Evolutionary conservation across 495 filamentous ascomycete species (phyloP).

Genomic region (Recurvomyces mirabilis): DNA sequence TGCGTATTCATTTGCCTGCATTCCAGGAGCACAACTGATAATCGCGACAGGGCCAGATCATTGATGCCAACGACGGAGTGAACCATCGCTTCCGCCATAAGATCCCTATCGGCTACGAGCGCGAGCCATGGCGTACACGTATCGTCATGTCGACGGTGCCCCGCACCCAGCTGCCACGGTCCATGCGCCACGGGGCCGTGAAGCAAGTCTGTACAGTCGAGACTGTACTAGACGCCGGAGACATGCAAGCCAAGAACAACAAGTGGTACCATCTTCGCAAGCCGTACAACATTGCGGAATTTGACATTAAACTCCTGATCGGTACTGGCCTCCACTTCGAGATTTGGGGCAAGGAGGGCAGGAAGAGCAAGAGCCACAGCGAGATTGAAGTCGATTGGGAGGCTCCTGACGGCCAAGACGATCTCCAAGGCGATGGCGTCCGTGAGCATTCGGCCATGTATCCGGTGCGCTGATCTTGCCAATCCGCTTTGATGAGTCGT

Average conservation of each 20-base stretch:
- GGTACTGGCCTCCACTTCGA: slow-evolving; percentile 9
- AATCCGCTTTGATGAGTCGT: no score
- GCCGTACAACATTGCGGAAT: slow-evolving; percentile 7
- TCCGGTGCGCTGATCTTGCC: no score
- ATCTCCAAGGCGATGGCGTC: no score
- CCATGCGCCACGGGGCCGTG: background rate
- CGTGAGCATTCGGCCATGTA: no score
- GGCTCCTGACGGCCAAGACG: no score
- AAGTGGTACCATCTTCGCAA: slow-evolving; percentile 7
- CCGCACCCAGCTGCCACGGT: background rate
- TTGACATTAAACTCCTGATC: slow-evolving; percentile 5
- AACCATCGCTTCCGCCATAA: background rate
- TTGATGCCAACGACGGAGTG: background rate
- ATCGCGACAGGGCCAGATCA: background rate
- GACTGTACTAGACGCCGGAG: background rate
- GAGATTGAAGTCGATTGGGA: no score
- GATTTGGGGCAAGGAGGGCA: slow-evolving; percentile 6
- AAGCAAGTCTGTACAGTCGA: background rate
- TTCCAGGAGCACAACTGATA: background rate
- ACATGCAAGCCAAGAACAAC: slow-evolving; percentile 8
- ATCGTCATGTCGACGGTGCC: background rate
- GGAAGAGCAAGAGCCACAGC: slow-evolving; percentile 2
- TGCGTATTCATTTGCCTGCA: background rate
- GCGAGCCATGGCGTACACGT: background rate
- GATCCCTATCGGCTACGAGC: background rate